Evolutionary conservation across 2,329 filamentous ascomycete genomes (phyloP), one percentile per base, ranked within the genome.

Genomic region (Talaromyces atroroseus): DNA sequence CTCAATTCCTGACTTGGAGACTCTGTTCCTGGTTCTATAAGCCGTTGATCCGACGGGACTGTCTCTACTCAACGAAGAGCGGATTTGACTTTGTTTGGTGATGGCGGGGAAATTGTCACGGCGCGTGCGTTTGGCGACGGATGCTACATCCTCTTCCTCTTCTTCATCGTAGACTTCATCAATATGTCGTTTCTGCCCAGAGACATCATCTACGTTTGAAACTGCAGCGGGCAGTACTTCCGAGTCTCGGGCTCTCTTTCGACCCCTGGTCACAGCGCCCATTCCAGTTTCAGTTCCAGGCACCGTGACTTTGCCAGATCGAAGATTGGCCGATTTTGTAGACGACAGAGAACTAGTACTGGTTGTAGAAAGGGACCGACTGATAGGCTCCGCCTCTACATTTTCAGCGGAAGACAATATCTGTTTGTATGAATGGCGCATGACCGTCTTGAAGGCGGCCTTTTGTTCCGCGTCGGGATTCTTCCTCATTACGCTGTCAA

Each of bases 281-380:
- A 29, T 29, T 21, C 51, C 51, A 26, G 26, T 51, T 48, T 49
- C 56, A 36, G 32, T 42, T 40, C 36, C 54, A 26, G 54, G 20
- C 47, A 34, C 50, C 14, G 14, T 46, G 46, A 40, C 16, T 20
- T 49, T 54, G 14, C 8, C 45, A 18, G 24, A 16, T 54, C 73
- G 70, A 48, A 64, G 64, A 40, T 71, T 67, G 34, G 73, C 60
- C 5, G 74, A 73, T 44, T 72, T 69, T 10, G 70, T 70, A 8
- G 73, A 71, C 36, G 74, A 75, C 21, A 75, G 57, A 12, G 71
- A 74, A 16, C 72, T 74, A 12, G 66, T 65, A 20, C 66, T 73
- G 42, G 52, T 42, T 29, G 52, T 62, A 16, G 66, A 68, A 6
- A 61, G 61, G 11, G 61, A 61, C 18, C 66, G 63, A 36, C 51